These are phyloP conservation scores for Oropetium thomaeum DNA, from an alignment of 176 grass and related monocot genomes.

Conservation along the genomic window DNA sequence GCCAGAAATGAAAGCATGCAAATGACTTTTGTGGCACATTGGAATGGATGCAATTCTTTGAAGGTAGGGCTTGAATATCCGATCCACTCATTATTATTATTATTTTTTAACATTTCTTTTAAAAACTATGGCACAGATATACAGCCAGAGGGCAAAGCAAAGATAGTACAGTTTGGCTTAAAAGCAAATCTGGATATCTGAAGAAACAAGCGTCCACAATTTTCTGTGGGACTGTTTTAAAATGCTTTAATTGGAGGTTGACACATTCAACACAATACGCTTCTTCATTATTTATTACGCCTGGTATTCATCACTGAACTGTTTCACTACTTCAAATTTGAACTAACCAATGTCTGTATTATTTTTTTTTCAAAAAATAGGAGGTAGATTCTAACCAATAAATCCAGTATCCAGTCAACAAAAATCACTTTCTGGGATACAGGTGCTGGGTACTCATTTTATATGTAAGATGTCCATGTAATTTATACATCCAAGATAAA, in stretches of 20 bases:
- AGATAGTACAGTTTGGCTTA: neutral
- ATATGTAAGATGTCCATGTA: neutral
- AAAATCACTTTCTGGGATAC: neutral
- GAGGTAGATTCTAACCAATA: neutral
- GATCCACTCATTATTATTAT: neutral
- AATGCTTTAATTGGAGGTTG: slow-evolving; percentile 9
- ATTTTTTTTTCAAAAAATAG: too few relatives aligned
- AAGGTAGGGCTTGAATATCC: neutral
- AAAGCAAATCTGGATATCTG: neutral
- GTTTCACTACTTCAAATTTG: slow-evolving; percentile 2
- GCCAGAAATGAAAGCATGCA: neutral
- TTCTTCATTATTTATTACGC: neutral
- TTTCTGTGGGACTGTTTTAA: slow-evolving; percentile 2
- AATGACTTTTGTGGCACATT: neutral
- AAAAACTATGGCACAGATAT: neutral
- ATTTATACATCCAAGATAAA: neutral
- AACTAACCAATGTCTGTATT: too few relatives aligned
- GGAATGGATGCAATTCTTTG: neutral
- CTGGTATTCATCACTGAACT: slow-evolving; percentile 10
- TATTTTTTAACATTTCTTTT: neutral
- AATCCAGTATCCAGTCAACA: neutral
- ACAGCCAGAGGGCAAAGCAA: neutral
- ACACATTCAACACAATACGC: slow-evolving; percentile 1
- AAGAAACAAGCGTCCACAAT: neutral
- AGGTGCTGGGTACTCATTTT: neutral